phyloP scores from a whole-genome alignment of 2,329 filamentous ascomycete genomes.

The Xylariaceae sp. region DNA sequence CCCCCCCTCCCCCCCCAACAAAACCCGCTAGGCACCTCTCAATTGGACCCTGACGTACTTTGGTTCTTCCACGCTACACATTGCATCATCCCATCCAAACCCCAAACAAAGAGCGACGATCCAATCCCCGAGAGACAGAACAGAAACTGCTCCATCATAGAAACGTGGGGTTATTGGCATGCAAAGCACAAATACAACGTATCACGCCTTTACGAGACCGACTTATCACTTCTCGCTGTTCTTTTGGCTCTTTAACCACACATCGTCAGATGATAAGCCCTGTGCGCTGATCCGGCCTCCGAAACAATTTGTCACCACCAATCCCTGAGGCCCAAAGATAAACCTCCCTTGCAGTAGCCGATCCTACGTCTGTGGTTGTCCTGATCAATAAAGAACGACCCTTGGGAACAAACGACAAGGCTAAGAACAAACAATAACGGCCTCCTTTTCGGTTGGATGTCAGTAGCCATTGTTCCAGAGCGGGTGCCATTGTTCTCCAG shows the following conservation, averaged over 20 bases:
- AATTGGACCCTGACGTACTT: conserved; percentile 10
- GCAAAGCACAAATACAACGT: conserved; percentile 18
- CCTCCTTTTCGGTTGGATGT: too few relatives aligned
- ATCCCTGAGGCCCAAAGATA: background rate
- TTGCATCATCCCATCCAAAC: conserved; percentile 10
- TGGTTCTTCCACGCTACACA: conserved; percentile 9
- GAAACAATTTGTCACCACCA: conserved; percentile 7
- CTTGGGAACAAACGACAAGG: too few relatives aligned
- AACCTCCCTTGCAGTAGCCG: background rate
- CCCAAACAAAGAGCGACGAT: conserved; percentile 12
- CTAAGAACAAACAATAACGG: too few relatives aligned
- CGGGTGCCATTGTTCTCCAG: too few relatives aligned
- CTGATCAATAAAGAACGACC: too few relatives aligned
- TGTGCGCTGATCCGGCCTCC: conserved; percentile 10
- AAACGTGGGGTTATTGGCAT: conserved; percentile 12
- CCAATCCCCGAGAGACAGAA: conserved; percentile 17
- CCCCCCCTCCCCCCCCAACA: conserved; percentile 12
- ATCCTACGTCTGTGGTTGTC: too few relatives aligned
- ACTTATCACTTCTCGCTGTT: conserved; percentile 13
- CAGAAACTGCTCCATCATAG: too few relatives aligned
- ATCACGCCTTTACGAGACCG: conserved; percentile 8
- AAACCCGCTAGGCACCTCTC: conserved; percentile 15
- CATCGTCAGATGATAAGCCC: conserved; percentile 13
- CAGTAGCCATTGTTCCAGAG: too few relatives aligned
- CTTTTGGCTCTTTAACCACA: conserved; percentile 2